phyloP scores from a whole-genome alignment of 176 grass and related monocot genomes.

The Calamus simplicifolius region DNA sequence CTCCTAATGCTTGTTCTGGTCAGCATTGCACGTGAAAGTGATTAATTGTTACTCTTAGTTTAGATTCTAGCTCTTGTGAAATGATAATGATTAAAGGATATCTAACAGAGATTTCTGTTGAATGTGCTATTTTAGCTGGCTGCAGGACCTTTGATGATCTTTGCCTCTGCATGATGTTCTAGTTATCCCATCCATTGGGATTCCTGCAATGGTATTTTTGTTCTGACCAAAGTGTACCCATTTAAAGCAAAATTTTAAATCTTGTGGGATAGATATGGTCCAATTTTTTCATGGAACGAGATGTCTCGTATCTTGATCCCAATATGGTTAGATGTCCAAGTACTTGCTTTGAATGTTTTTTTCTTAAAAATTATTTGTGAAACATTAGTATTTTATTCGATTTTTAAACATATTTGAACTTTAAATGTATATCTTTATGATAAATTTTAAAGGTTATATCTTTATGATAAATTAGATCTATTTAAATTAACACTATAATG shows the following conservation, averaged over 20 bases:
- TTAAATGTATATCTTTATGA: no score
- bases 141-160: slow-evolving; percentile 91
- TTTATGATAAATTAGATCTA: no score
- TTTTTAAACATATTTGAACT: no score
- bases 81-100: slow-evolving; percentile 17
- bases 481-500: no score
- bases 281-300: no score
- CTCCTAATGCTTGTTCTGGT: slow-evolving; percentile 60
- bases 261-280: no score
- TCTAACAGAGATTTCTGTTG: slow-evolving; percentile 21
- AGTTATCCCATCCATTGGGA: slow-evolving; percentile 64
- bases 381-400: no score
- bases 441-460: no score
- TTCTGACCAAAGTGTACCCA: slow-evolving; percentile 87
- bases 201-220: slow-evolving; percentile 84
- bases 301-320: no score
- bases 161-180: slow-evolving; percentile 72
- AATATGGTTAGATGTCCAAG: no score
- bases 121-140: slow-evolving; percentile 29
- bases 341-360: no score
- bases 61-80: neutral
- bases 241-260: slow-evolving; percentile 11
- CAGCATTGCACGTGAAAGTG: slow-evolving; percentile 81
- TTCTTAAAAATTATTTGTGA: no score
- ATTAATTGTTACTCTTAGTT: slow-evolving; percentile 12